A percentile compares a stretch with the other conserved stretches of the same genome.
Conservation (phyloP, 2,329 filamentous ascomycete genomes). For the Claviceps sp. region DNA sequence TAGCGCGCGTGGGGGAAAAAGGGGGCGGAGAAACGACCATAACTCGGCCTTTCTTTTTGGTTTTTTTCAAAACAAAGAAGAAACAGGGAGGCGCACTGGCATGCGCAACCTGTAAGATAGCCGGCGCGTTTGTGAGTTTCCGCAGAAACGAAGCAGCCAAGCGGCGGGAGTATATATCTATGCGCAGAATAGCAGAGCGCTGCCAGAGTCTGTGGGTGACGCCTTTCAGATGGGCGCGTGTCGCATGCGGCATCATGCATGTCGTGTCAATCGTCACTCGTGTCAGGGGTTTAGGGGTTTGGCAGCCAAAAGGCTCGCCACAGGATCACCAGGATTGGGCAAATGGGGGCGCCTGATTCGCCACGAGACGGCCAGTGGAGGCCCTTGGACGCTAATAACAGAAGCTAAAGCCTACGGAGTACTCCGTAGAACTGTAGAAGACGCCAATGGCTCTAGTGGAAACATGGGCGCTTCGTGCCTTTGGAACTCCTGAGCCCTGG, state of each 20-base stretch:
- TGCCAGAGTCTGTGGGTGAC: too few species aligned
- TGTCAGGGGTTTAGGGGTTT: too few species aligned
- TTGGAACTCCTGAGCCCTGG: too few species aligned
- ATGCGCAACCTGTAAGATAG: background rate
- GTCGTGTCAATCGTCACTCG: too few species aligned
- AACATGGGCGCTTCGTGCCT: too few species aligned
- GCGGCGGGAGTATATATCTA: background rate
- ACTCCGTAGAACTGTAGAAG: too few species aligned
- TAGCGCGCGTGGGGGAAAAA: background rate
- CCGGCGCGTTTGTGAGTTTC: background rate
- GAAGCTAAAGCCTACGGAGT: background rate
- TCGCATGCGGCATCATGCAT: too few species aligned
- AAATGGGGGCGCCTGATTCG: background rate
- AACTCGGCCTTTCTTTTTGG: background rate
- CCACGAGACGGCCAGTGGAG: background rate
- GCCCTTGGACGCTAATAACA: background rate
- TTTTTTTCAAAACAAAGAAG: background rate
- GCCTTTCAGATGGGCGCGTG: too few species aligned
- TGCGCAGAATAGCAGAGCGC: too few species aligned
- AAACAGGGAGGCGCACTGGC: background rate
- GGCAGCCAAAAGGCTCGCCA: too few species aligned
- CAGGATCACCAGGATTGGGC: background rate
- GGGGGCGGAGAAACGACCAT: background rate
- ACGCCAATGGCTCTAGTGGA: background rate
- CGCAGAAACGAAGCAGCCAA: background rate